phyloP scores from a whole-genome alignment of 2,329 filamentous ascomycete species.

The Paecilomyces formosus region DNA sequence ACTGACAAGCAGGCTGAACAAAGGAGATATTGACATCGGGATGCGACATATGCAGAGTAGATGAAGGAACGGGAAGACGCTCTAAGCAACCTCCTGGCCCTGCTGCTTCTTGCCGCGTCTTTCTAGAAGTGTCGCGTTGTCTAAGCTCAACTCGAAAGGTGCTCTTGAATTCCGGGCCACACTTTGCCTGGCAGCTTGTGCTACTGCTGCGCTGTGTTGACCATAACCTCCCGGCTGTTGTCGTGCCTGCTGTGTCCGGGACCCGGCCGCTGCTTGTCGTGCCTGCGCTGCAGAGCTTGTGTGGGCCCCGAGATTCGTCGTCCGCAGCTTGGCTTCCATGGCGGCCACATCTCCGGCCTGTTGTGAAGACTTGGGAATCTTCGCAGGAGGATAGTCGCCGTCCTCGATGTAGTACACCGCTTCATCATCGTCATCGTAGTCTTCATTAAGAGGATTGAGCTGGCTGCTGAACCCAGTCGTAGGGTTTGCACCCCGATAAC shows the following conservation, averaged over 20 bases:
- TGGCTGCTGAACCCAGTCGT: conserved; percentile 54
- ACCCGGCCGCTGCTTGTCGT: conserved; percentile 41
- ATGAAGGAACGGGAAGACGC: not conserved
- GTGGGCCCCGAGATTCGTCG: conserved; percentile 62
- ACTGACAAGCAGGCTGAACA: not conserved
- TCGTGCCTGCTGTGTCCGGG: conserved; percentile 46
- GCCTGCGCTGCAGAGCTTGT: conserved; percentile 55
- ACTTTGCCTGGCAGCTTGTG: conserved; percentile 74
- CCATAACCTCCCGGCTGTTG: conserved; percentile 63
- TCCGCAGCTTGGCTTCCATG: conserved; percentile 81
- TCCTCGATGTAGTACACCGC: conserved; percentile 42
- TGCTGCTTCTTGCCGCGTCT: conserved; percentile 47
- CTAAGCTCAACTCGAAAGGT: conserved; percentile 84
- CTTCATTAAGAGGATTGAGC: conserved; percentile 59
- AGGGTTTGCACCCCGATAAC: conserved; percentile 50
- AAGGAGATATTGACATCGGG: not conserved
- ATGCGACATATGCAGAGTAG: not conserved
- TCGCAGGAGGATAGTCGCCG: conserved; percentile 46
- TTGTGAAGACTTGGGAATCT: conserved; percentile 58
- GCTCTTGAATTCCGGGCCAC: conserved; percentile 68
- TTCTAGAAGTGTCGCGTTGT: conserved; percentile 82
- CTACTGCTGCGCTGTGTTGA: conserved; percentile 77
- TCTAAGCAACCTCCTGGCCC: conserved; percentile 20
- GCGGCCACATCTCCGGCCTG: conserved; percentile 56
- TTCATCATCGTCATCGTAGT: conserved; percentile 54